Conservation (phyloP, 2,329 filamentous ascomycete genomes). For the Neurospora sp. region DNA sequence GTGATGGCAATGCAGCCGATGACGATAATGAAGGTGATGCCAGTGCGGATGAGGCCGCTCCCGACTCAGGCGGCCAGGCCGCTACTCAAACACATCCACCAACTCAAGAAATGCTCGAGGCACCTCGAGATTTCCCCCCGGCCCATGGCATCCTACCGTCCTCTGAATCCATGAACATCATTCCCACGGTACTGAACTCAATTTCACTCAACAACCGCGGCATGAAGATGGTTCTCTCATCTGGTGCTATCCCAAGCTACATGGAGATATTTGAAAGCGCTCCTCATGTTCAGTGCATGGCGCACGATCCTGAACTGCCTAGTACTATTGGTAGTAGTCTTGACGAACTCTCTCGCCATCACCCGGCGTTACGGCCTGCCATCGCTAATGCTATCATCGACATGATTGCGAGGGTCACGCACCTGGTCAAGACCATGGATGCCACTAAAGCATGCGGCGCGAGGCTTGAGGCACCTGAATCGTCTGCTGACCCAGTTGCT, state of each 20-base stretch:
- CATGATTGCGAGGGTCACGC: constrained; percentile 75
- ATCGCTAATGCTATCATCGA: constrained; percentile 81
- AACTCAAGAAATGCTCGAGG: constrained; percentile 37
- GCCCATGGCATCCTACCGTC: constrained; percentile 77
- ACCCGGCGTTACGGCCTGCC: constrained; percentile 69
- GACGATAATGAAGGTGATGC: constrained; percentile 19
- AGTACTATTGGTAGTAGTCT: constrained; percentile 72
- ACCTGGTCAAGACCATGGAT: constrained; percentile 63
- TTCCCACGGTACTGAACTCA: constrained; percentile 82
- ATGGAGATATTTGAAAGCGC: constrained; percentile 96
- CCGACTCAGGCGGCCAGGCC: constrained; percentile 30
- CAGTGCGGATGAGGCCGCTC: constrained; percentile 27
- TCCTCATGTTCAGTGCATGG: constrained; percentile 76
- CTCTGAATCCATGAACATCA: constrained; percentile 74
- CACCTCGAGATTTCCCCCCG: constrained; percentile 32
- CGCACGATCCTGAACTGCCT: constrained; percentile 59
- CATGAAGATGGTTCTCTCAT: constrained; percentile 78
- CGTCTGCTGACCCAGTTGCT: constrained; percentile 14
- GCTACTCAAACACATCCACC: constrained; percentile 36
- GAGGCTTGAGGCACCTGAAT: constrained; percentile 59
- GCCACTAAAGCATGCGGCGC: constrained; percentile 63
- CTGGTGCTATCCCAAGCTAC: constrained; percentile 73
- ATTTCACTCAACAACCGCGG: constrained; percentile 86
- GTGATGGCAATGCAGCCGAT: constrained; percentile 20
- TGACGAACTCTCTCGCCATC: constrained; percentile 89